Evolutionary conservation across 768 basidiomycete genomes (phyloP).

Genomic region (Coprinellus micaceus): DNA sequence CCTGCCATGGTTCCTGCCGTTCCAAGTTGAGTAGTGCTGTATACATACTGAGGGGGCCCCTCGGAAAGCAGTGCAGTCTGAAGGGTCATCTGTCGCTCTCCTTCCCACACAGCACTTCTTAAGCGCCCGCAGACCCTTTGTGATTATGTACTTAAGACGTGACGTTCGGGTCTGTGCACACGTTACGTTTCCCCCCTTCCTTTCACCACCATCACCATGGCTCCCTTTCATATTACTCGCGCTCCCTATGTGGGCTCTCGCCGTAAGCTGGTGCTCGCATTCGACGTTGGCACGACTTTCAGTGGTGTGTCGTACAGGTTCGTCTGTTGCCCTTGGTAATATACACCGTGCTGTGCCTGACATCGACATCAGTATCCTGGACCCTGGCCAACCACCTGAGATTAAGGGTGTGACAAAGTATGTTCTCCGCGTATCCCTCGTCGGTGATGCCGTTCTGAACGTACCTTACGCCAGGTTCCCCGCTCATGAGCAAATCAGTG

Average conservation of each 20-base stretch:
- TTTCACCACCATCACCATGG: not conserved
- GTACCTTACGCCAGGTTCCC: constrained; percentile 34
- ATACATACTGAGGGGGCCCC: no score
- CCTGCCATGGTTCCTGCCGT: no score
- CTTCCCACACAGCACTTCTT: not conserved
- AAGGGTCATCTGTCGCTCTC: not conserved
- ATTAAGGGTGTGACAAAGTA: constrained; percentile 21
- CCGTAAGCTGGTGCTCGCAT: constrained; percentile 37
- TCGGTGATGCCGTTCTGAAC: not conserved
- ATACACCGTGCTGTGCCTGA: not conserved
- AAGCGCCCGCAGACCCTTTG: not conserved
- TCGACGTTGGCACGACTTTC: constrained; percentile 40
- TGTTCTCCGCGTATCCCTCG: not conserved
- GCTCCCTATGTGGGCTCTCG: constrained; percentile 16
- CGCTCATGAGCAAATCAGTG: constrained; percentile 36
- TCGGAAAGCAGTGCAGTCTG: not conserved
- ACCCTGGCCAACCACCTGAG: constrained; percentile 28
- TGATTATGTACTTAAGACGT: constrained; percentile 2
- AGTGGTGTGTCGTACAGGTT: constrained; percentile 40
- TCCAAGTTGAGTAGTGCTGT: no score
- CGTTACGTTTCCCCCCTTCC: not conserved
- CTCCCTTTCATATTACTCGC: constrained; percentile 2
- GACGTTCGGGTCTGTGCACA: not conserved
- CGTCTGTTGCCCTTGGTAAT: not conserved
- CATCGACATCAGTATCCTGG: constrained; percentile 28